Conservation (phyloP, 768 basidiomycete genomes). For the Hebeloma cylindrosporum region DNA sequence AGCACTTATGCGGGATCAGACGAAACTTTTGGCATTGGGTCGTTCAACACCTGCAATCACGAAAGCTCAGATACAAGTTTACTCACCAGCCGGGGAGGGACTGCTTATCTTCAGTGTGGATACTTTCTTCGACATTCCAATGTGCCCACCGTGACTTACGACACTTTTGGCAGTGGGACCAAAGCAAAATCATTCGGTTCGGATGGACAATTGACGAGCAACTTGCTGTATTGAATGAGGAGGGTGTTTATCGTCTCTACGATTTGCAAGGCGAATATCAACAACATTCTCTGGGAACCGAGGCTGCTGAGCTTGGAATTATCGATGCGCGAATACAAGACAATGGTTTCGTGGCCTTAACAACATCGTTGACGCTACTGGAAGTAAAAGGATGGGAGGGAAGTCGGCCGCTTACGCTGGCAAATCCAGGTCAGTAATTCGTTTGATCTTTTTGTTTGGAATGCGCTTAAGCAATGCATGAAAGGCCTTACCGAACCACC, state of each 20-base stretch:
- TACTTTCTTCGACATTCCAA: constrained; percentile 26
- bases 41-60: constrained; percentile 54
- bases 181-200: constrained; percentile 76
- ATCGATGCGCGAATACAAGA: constrained; percentile 86
- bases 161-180: constrained; percentile 75
- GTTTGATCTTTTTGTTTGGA: neutral
- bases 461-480: constrained; percentile 1
- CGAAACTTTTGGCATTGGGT: constrained; percentile 75
- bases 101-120: constrained; percentile 71
- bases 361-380: constrained; percentile 69
- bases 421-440: constrained; percentile 58
- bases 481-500: constrained; percentile 78
- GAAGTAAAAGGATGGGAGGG: constrained; percentile 93
- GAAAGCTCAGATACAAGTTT: constrained; percentile 85
- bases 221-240: constrained; percentile 85
- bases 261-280: constrained; percentile 83
- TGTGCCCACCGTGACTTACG: constrained; percentile 15
- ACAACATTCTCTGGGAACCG: constrained; percentile 81
- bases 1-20: constrained; percentile 88
- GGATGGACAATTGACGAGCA: constrained; percentile 85
- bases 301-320: constrained; percentile 80
- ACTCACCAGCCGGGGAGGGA: constrained; percentile 80
- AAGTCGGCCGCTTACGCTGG: constrained; percentile 65
- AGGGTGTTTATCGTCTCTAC: constrained; percentile 89
- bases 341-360: constrained; percentile 83